Evolutionary conservation across 2,329 filamentous ascomycete genomes (phyloP), one percentile per base, ranked within the genome.

Genomic region (Elsinoe perseae): DNA sequence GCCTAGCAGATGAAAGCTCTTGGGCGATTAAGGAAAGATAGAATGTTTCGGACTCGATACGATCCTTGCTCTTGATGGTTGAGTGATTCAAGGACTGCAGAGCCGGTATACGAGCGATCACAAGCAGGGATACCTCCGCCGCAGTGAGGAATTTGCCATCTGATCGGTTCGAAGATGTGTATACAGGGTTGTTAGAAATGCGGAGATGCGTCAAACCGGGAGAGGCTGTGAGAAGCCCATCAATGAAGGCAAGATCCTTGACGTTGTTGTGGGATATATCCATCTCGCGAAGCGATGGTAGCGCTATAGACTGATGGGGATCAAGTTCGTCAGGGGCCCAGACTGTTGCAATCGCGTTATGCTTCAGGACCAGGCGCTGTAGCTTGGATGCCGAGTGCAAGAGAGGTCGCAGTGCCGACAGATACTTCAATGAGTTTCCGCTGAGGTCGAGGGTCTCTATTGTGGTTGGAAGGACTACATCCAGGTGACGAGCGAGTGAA

Each of bases 121-220:
- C 89, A 48, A 96, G 79, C 87, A 95, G 95, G 73, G 90, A 92
- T 1, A 87, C 86, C 65, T 95, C 88, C 56, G 95, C 89, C 0
- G 85, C 78, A 4, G 78, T 80, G 23, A 78, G 64, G 23, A 63
- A 54, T 53, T 67, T 73, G 56, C 67, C 70, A 36, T 73, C 71
- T 59, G 75, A 50, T 40, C 71, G 64, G 54, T 64, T 62, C n/a
- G 75, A 75, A 61, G 77, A 73, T 55, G 84, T 76, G 70, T 89
- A 95, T 20, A 97, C 78, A 3, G 92, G 91, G 63, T 97, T 97
- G 66, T 90, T 85, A 4, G 88, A 83, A 59, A 95, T 82, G 14
- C 91, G 86, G 36, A 98, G 80, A 30, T 83, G 83, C 10, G 74
- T 77, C 5, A 97, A 76, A 3, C 84, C 82, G 0, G 93, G 92